Conservation (phyloP, 176 grass and related monocot species). For the Cocos nucifera region DNA sequence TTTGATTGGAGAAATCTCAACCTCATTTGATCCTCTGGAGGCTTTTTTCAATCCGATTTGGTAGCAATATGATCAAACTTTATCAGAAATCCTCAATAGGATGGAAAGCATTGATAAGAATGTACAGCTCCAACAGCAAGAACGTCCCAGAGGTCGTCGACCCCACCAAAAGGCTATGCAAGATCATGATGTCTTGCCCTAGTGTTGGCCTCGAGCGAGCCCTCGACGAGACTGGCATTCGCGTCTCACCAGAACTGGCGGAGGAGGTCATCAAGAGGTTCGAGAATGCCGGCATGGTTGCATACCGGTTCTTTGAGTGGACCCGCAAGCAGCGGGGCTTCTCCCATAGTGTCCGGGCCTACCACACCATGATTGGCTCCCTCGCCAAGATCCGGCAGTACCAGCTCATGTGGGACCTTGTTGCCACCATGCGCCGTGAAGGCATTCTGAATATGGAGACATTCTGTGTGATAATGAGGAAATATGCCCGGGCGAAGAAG, state of each 20-base stretch:
- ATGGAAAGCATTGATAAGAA: slow-evolving; percentile 19
- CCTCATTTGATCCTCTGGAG: no score
- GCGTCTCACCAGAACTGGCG: slow-evolving; percentile 37
- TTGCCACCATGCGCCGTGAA: slow-evolving; percentile 54
- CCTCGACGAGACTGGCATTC: slow-evolving; percentile 60
- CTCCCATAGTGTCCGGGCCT: slow-evolving; percentile 54
- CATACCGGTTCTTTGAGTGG: slow-evolving; percentile 89
- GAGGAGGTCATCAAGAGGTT: slow-evolving; percentile 53
- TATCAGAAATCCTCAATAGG: no score
- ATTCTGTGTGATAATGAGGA: slow-evolving; percentile 86
- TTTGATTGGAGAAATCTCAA: no score
- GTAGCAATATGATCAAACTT: no score
- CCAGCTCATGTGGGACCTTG: slow-evolving; percentile 87
- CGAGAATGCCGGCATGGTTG: slow-evolving; percentile 87
- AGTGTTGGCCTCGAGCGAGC: slow-evolving; percentile 46
- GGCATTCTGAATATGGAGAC: slow-evolving; percentile 64
- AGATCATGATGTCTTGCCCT: slow-evolving; percentile 49
- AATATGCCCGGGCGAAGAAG: slow-evolving; percentile 74
- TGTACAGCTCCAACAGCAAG: slow-evolving; percentile 38
- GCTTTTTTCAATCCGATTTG: no score
- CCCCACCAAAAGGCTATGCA: slow-evolving; percentile 38
- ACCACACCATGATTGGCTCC: slow-evolving; percentile 61
- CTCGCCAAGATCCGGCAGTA: slow-evolving; percentile 92
- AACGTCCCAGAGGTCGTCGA: slow-evolving; percentile 6
- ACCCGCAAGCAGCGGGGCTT: slow-evolving; percentile 51